Evolutionary conservation across 129 eudicot genomes (phyloP).

Genomic region (sunflower (Helianthus annuus)): HanXRQr2.0-SUNRISE NC_035434.2:53864393-53864892

Average conservation of each 20-base stretch:
- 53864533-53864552: conserved; percentile 74
- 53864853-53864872: neutral
- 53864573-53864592: conserved; percentile 33
- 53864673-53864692: conserved; percentile 41
- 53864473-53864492: conserved; percentile 50
- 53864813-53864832: neutral
- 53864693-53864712: conserved; percentile 37
- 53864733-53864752: conserved; percentile 5
- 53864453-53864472: conserved; percentile 19
- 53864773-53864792: conserved; percentile 16
- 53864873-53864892: too few relatives aligned
- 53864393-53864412: conserved; percentile 37
- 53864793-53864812: neutral
- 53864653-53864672: conserved; percentile 36
- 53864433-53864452: neutral
- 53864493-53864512: conserved; percentile 72
- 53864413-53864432: conserved; percentile 51
- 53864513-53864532: conserved; percentile 73
- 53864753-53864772: conserved; percentile 19
- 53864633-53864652: conserved; percentile 18
- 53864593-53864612: conserved; percentile 7
- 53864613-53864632: neutral
- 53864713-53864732: conserved; percentile 32
- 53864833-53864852: conserved; percentile 9
- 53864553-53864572: neutral